Conservation (phyloP, 208 protist species). For the Balamuthia mandrillaris region DNA sequence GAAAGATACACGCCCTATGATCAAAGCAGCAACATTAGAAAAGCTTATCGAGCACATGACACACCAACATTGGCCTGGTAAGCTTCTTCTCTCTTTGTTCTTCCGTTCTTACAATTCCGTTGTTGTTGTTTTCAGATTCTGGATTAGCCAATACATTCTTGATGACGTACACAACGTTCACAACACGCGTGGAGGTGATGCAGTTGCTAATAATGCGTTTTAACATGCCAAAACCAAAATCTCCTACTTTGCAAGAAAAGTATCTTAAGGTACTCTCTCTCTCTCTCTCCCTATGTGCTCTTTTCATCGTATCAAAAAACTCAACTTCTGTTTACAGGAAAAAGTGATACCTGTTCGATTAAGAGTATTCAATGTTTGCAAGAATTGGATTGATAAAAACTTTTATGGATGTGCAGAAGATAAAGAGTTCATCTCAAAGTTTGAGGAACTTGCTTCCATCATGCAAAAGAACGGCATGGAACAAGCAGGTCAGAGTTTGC, state of each 20-base stretch:
- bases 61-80: not conserved
- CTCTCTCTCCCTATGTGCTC: not conserved
- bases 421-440: not conserved
- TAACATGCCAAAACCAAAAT: not conserved
- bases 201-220: constrained; percentile 5
- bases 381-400: constrained; percentile 34
- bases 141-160: not conserved
- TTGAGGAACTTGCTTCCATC: not conserved
- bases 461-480: constrained; percentile 16
- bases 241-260: no score
- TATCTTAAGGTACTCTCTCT: not conserved
- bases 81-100: not conserved
- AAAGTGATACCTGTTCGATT: not conserved
- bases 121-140: not conserved
- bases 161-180: constrained; percentile 26
- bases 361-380: constrained; percentile 22
- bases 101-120: not conserved
- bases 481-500: not conserved
- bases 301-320: no score
- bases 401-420: not conserved
- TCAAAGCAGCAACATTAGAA: constrained; percentile 21
- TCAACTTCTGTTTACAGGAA: not conserved
- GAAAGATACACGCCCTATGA: not conserved
- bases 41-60: constrained; percentile 39
- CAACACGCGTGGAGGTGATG: not conserved